Evolutionary conservation across 371 early-diverging fungal species (phyloP), one percentile per base, ranked within the genome.

Genomic region (Thermomucor indicae-seudaticae): DNA sequence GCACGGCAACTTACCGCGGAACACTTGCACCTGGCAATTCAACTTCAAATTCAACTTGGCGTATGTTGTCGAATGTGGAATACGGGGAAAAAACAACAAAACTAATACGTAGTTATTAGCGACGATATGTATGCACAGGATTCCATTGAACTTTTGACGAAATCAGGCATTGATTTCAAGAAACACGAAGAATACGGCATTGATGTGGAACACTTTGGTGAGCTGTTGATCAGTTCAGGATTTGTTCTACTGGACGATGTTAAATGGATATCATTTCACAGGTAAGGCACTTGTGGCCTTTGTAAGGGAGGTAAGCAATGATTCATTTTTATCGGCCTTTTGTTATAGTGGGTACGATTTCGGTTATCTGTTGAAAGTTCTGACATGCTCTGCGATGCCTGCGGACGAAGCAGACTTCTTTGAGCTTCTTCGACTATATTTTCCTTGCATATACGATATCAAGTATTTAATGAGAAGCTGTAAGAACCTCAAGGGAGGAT

Each of bases 81-180:
- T 25, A 47, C n/a, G 19, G 14, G 17, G 34, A 30, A 34, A 31
- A 11, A 20, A 47, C 7, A 7, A 24, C 19, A 14, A 24, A 29
- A 30, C 35, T 6, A 19, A 37, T 27, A 24, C 25, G 12, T 51
- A 47, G 29, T 34, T 14, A 24, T 32, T 58, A 91, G 90, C 27
- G 89, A 88, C 47, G 98, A 98, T 64, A 99, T 99, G 99, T 99
- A 96, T 62, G 94, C 99, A 10, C 97, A 97, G 70, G 99, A 99
- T 72, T 98, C 99, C 10, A 97, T 99, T 53, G 97, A 98, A 43
- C 74, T 99, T 41, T 76, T 99, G 52, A 84, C 86, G 17, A 95
- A 97, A 58, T 95, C 98, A 20, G 97, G 97, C 20, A 96, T 99
- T 57, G 98, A 99, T 74, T 99, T 99, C 78, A 86, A 93, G 58